Evolutionary conservation across 202 grass and related monocot species (phyloP).

Genomic region (Elaeis oleifera): DNA sequence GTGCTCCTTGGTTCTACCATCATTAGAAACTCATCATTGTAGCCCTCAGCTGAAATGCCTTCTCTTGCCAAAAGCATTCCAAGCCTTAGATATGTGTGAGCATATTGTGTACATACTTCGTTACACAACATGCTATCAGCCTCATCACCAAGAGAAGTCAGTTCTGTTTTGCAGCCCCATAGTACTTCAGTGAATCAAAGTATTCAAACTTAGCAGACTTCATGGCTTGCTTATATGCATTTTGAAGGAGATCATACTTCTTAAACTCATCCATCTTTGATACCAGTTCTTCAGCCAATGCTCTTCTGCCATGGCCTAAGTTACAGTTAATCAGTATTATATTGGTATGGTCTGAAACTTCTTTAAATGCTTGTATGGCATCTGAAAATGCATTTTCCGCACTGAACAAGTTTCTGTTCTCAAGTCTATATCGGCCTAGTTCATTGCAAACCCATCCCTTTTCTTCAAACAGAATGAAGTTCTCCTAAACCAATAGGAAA

Average conservation of each 20-base stretch:
- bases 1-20: slow-evolving; percentile 21
- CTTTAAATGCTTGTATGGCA: slow-evolving; percentile 83
- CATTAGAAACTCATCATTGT: slow-evolving; percentile 51
- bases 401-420: slow-evolving; percentile 43
- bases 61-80: slow-evolving; percentile 96
- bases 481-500: slow-evolving; percentile 34
- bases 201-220: slow-evolving; percentile 80
- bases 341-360: slow-evolving; percentile 77
- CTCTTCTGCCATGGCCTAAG: slow-evolving; percentile 93
- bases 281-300: slow-evolving; percentile 77
- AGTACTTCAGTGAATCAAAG: slow-evolving; percentile 84
- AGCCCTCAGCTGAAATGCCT: slow-evolving; percentile 55
- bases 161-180: slow-evolving; percentile 65
- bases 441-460: slow-evolving; percentile 90
- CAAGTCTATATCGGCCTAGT: slow-evolving; percentile 79
- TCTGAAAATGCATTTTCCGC: slow-evolving; percentile 79
- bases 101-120: slow-evolving; percentile 89
- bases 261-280: slow-evolving; percentile 68
- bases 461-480: slow-evolving; percentile 64
- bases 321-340: slow-evolving; percentile 98
- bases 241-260: slow-evolving; percentile 54
- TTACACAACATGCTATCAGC: slow-evolving; percentile 42
- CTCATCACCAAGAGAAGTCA: slow-evolving; percentile 43
- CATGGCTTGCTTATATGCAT: slow-evolving; percentile 53
- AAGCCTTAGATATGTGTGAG: slow-evolving; percentile 81